A percentile compares a stretch with the other conserved stretches of the same genome.
Conservation (phyloP, 768 basidiomycete species). For the Pleurotus citrinopileatus region DNA sequence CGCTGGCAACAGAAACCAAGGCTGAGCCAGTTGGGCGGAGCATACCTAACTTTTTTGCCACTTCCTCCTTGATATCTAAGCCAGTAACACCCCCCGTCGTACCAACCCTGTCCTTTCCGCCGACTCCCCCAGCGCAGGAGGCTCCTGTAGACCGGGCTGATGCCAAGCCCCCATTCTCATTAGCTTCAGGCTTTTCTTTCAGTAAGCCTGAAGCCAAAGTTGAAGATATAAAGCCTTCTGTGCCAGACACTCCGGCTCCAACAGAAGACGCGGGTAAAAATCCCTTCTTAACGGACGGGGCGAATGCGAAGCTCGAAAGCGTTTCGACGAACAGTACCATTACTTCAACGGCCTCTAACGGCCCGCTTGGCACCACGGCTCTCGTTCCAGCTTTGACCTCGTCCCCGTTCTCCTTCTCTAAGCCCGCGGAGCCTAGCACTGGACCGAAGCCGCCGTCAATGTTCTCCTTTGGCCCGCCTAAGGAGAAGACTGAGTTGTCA, state of each 20-base stretch:
- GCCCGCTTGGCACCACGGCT: no score
- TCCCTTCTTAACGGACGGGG: slow-evolving; percentile 2
- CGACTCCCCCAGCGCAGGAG: background rate
- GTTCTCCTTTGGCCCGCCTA: slow-evolving; percentile 19
- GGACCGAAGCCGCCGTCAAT: slow-evolving; percentile 14
- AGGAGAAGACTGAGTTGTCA: slow-evolving; percentile 14
- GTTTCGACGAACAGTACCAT: no score
- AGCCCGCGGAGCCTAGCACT: slow-evolving; percentile 13
- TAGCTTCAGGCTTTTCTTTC: slow-evolving; percentile 26
- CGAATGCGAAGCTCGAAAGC: no score
- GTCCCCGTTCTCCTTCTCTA: slow-evolving; percentile 34
- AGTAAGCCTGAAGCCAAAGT: slow-evolving; percentile 16
- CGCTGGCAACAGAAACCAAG: background rate
- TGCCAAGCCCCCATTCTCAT: slow-evolving; percentile 17
- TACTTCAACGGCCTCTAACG: no score
- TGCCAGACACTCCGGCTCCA: background rate
- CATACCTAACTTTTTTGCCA: slow-evolving; percentile 66
- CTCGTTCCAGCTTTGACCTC: slow-evolving; percentile 32
- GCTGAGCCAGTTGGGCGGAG: slow-evolving; percentile 20
- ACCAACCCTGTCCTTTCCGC: slow-evolving; percentile 9
- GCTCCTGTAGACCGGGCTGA: slow-evolving; percentile 12
- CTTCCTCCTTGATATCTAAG: slow-evolving; percentile 44
- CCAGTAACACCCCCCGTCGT: slow-evolving; percentile 17
- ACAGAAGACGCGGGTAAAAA: background rate
- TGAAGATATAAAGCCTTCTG: background rate